Conservation (phyloP, 495 filamentous ascomycete genomes). For the Friedmanniomyces endolithicus region DNA sequence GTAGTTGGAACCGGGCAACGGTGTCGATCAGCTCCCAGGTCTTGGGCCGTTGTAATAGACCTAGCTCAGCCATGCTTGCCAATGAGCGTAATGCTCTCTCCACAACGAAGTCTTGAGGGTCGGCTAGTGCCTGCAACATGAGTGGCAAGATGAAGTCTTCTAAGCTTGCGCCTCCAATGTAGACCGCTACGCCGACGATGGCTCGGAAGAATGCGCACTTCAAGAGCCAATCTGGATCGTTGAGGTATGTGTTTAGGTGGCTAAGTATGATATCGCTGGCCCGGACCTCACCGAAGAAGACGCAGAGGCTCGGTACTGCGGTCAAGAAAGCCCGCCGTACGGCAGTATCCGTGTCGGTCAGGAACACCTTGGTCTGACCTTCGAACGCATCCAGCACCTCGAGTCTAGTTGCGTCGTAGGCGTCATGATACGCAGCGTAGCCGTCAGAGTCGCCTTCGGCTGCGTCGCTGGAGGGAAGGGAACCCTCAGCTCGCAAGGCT, state of each 20-base stretch:
- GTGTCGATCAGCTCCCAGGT: slow-evolving; percentile 79
- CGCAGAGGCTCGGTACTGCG: slow-evolving; percentile 82
- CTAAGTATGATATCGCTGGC: slow-evolving; percentile 90
- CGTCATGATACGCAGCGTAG: slow-evolving; percentile 54
- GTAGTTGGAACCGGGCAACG: slow-evolving; percentile 71
- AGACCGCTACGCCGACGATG: slow-evolving; percentile 83
- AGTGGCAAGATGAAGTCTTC: slow-evolving; percentile 94
- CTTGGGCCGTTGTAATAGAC: slow-evolving; percentile 70
- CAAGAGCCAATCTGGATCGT: slow-evolving; percentile 90
- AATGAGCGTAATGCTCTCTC: slow-evolving; percentile 81
- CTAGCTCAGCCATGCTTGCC: slow-evolving; percentile 77
- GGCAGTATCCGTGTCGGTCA: slow-evolving; percentile 77
- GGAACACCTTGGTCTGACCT: slow-evolving; percentile 70
- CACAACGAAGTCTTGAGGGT: slow-evolving; percentile 90
- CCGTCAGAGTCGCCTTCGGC: slow-evolving; percentile 58
- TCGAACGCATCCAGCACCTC: slow-evolving; percentile 75
- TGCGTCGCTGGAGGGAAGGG: slow-evolving; percentile 62
- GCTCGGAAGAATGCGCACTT: slow-evolving; percentile 96
- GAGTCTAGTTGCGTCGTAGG: slow-evolving; percentile 69
- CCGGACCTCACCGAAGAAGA: slow-evolving; percentile 83
- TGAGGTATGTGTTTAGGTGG: slow-evolving; percentile 94
- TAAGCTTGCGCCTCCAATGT: slow-evolving; percentile 71
- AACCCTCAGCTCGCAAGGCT: slow-evolving; percentile 71
- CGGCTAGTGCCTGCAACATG: slow-evolving; percentile 93
- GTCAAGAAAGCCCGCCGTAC: slow-evolving; percentile 88